These are phyloP conservation scores for Iberis pinnata DNA, from an alignment of 345 rosid species.

Conservation along the genomic window DNA sequence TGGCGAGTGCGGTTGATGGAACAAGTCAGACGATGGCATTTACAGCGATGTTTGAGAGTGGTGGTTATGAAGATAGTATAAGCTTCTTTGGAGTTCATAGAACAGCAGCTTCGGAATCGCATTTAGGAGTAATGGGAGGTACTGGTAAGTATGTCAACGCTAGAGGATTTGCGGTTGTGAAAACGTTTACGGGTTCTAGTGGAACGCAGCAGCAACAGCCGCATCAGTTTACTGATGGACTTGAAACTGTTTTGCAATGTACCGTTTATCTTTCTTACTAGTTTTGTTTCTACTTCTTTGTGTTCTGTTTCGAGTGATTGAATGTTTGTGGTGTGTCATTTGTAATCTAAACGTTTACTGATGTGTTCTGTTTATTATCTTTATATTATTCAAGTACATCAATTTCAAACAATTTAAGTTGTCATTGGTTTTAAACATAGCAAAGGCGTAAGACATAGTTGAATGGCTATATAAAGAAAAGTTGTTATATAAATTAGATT, in stretches of 20 bases:
- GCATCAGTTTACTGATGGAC: slow-evolving; percentile 51
- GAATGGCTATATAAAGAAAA: too few relatives aligned
- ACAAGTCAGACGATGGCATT: slow-evolving; percentile 71
- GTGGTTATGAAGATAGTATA: slow-evolving; percentile 65
- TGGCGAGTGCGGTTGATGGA: slow-evolving; percentile 73
- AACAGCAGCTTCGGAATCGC: slow-evolving; percentile 68
- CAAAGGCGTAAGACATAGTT: too few relatives aligned
- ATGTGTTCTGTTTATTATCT: neutral
- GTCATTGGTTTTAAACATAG: too few relatives aligned
- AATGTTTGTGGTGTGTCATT: slow-evolving; percentile 22
- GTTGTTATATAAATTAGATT: too few relatives aligned
- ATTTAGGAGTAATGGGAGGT: slow-evolving; percentile 80
- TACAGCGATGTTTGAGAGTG: slow-evolving; percentile 63
- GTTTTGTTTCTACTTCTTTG: slow-evolving; percentile 10
- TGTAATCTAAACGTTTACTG: slow-evolving; percentile 17
- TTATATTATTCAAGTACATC: too few relatives aligned
- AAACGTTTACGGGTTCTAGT: slow-evolving; percentile 46
- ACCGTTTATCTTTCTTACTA: slow-evolving; percentile 48
- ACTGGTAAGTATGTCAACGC: slow-evolving; percentile 78
- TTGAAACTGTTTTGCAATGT: slow-evolving; percentile 58
- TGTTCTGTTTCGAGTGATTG: neutral
- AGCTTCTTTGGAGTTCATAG: slow-evolving; percentile 74
- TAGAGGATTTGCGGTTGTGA: slow-evolving; percentile 56
- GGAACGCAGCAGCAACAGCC: slow-evolving; percentile 34
- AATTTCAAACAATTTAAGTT: too few relatives aligned